These are phyloP conservation scores for Mallotus nudiflorus DNA, from an alignment of 345 rosid genomes.

Conservation along the genomic window DNA sequence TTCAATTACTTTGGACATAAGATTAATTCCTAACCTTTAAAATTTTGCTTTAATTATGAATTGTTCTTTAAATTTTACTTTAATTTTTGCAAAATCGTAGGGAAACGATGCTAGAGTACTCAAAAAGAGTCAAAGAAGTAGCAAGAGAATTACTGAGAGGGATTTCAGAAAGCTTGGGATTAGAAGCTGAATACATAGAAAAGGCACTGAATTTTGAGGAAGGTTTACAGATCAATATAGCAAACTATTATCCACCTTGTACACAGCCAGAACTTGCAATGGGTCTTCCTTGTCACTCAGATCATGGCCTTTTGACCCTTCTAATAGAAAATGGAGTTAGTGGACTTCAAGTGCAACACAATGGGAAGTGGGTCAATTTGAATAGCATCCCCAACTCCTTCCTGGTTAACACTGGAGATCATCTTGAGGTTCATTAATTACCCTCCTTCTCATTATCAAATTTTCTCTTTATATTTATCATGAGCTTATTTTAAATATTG, in stretches of 20 bases:
- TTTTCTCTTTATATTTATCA: too few relatives aligned
- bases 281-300: constrained; percentile 60
- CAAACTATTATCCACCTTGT: constrained; percentile 56
- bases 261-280: constrained; percentile 57
- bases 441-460: background rate
- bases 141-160: constrained; percentile 39
- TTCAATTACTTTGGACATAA: too few relatives aligned
- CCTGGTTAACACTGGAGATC: constrained; percentile 51
- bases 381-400: constrained; percentile 40
- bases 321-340: constrained; percentile 40
- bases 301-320: constrained; percentile 53
- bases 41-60: too few relatives aligned
- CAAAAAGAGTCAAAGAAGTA: constrained; percentile 32
- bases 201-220: constrained; percentile 29
- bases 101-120: constrained; percentile 32
- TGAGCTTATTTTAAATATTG: too few relatives aligned
- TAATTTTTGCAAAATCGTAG: constrained; percentile 21
- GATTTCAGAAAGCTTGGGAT: constrained; percentile 51
- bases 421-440: constrained; percentile 42
- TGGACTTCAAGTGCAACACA: constrained; percentile 52
- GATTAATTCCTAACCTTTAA: too few relatives aligned
- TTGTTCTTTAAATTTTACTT: background rate
- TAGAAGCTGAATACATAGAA: constrained; percentile 36
- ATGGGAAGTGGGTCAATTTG: constrained; percentile 49
- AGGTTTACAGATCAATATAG: constrained; percentile 30